Evolutionary conservation across 129 eudicot species (phyloP).

Genomic region (Deinandra increscens): DNA sequence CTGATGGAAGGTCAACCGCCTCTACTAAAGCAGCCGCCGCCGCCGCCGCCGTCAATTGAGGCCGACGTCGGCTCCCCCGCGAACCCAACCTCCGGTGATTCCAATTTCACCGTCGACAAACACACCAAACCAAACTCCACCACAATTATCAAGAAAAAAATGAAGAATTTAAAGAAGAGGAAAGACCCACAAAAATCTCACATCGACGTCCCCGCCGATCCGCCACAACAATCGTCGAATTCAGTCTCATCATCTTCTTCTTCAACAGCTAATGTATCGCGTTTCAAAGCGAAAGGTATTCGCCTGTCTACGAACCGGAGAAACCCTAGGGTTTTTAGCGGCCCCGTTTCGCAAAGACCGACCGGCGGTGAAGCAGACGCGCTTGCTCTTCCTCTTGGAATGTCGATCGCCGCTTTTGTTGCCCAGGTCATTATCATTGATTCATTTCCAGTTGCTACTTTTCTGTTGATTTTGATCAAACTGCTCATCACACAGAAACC

Average conservation of each 20-base stretch:
- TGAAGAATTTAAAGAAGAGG: slow-evolving; percentile 29
- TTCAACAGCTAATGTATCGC: slow-evolving; percentile 7
- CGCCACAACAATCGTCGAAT: slow-evolving; percentile 20
- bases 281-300: slow-evolving; percentile 19
- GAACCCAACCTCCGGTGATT: slow-evolving; percentile 13
- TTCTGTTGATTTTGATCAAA: slow-evolving; percentile 8
- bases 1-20: slow-evolving; percentile 27
- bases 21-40: slow-evolving; percentile 25
- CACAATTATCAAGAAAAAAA: slow-evolving; percentile 22
- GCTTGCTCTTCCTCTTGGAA: slow-evolving; percentile 81
- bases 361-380: slow-evolving; percentile 49
- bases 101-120: background rate
- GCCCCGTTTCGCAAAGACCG: slow-evolving; percentile 20
- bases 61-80: slow-evolving; percentile 9
- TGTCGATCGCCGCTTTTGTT: slow-evolving; percentile 83
- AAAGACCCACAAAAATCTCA: slow-evolving; percentile 12
- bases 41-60: slow-evolving; percentile 18
- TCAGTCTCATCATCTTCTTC: slow-evolving; percentile 18
- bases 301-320: slow-evolving; percentile 16
- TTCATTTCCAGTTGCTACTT: background rate
- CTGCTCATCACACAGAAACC: background rate
- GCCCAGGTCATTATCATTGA: slow-evolving; percentile 56
- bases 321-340: slow-evolving; percentile 29
- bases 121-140: slow-evolving; percentile 1
- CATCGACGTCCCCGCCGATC: slow-evolving; percentile 19